Evolutionary conservation across 1,139 yeast genomes (phyloP), one percentile per base, ranked within the genome.

Genomic region (Pichia sp.): DNA sequence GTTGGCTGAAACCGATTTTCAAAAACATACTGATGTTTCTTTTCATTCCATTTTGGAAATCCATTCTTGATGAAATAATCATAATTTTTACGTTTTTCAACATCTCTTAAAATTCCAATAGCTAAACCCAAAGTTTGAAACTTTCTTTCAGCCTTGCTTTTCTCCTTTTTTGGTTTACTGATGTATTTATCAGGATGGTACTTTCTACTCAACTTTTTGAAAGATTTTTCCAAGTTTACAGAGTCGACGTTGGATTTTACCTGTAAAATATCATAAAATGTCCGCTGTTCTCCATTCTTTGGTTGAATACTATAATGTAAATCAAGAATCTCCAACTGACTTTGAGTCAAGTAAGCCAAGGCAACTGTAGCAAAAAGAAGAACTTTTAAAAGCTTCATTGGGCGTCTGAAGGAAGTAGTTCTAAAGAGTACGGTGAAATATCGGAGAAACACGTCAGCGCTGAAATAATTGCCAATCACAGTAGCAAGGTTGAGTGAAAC

Each of bases 1-100:
- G 41, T 38, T 3, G 52, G 53, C 33, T 49, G 47, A 3, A 45
- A 44, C 32, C 49, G 49, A 31, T 51, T 46, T 27, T 46, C 46
- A 33, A 49, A 53, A n/a, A 42, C 32, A 40, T 49, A 51, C 5
- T 28, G 36, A 2, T 40, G 34, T 9, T 44, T 50, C 4, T 36
- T 16, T 4, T 42, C 29, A 33, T 46, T 44, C 46, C 49, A 86
- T 48, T 73, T 72, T 4, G 98, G 99, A 64, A 92, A 92, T 3
- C 98, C 99, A 54, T 81, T 77, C 36, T 75, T 70, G 47, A 85
- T 68, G 64, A 86, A 92, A 63, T 81, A 90, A 62, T 92, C 97
- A 61, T 92, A 92, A 23, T 92, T 72, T 52, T 81, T 82, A 49
- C 83, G 77, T 48, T 75, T 72, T 8, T 77, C 71, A 36, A 50